Base-by-base conservation (phyloP, 202 grass and related monocot genomes). In the Zoysia matrella region DNA sequence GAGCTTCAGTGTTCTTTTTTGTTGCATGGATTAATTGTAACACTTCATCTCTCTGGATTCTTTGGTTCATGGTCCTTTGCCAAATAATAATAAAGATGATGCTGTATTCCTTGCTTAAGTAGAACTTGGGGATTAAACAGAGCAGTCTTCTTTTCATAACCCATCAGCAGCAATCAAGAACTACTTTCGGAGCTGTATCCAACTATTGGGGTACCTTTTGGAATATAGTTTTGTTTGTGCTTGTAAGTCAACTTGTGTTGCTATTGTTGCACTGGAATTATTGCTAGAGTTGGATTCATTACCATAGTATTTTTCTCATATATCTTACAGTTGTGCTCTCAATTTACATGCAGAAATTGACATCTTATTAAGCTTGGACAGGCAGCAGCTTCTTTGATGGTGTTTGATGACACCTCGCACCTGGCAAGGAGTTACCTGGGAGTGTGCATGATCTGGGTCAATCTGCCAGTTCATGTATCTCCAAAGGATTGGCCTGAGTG, bases 61-160 rank as follows among this genome's bases (percentile, higher is more conserved):
- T n/a, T 74, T 75, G 79, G 70, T 86, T 83, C 80, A 83, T 49
- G 67, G 48, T 79, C 48, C 74, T 79, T 68, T 86, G 72, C 64
- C 83, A 75, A 73, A 69, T 78, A 64, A 64, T 86, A 74, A 63
- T 58, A 65, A 11, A 56, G 79, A 55, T 69, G 69, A 42, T 83
- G 16, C 57, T 60, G 44, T 83, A 82, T 83, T 70, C 47, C 55
- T 47, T 40, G 50, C 63, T 40, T 75, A 75, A 86, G 83, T 79
- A 79, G 79, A 82, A 76, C 41, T 67, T 78, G 60, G 78, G 52
- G 69, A 55, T 58, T 65, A 15, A 65, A 51, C 36, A 70, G 47
- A 55, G 82, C 55, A 86, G 48, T 62, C 69, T 86, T 83, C 81
- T 1, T 47, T 82, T 82, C 74, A 75, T 69, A 74, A 79, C 61